A percentile compares a stretch with the other conserved stretches of the same genome.
These are phyloP conservation scores for Trichoderma gracile DNA, from an alignment of 2,329 filamentous ascomycete genomes.

Conservation along the genomic window DNA sequence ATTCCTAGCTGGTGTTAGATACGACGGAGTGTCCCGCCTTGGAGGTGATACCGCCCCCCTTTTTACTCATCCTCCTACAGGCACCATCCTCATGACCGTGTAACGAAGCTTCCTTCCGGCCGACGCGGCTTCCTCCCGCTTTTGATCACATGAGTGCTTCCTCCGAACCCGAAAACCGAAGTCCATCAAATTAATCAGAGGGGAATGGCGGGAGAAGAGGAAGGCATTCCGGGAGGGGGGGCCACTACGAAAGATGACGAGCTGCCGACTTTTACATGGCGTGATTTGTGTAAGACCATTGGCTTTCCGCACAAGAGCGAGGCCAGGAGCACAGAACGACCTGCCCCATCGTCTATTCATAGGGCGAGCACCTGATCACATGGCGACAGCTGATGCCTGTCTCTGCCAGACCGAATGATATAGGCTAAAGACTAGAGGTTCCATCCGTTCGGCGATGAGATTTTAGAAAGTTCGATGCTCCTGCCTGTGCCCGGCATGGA, in stretches of 20 bases:
- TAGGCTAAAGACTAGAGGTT: slow-evolving; percentile 17
- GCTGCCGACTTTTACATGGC: slow-evolving; percentile 15
- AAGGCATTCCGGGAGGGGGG: no score
- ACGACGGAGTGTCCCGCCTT: background rate
- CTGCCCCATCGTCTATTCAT: no score
- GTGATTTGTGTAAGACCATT: slow-evolving; percentile 1
- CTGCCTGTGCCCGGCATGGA: background rate
- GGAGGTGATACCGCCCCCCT: slow-evolving; percentile 1
- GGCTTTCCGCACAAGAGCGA: background rate
- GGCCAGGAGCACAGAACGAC: background rate
- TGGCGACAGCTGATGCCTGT: background rate
- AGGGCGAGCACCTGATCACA: background rate
- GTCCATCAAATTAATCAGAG: background rate
- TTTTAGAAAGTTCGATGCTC: slow-evolving; percentile 1
- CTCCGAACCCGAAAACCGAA: background rate
- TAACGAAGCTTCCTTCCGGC: slow-evolving; percentile 3
- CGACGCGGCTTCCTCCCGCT: background rate
- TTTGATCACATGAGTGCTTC: slow-evolving; percentile 12
- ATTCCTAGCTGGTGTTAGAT: background rate
- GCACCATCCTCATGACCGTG: background rate
- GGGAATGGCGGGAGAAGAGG: background rate
- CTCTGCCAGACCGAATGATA: background rate
- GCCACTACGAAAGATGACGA: background rate
- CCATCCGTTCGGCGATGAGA: slow-evolving; percentile 7
- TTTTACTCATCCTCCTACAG: background rate